phyloP scores from a whole-genome alignment of 495 filamentous ascomycete species.

The Podospora pseudopauciseta region DNA sequence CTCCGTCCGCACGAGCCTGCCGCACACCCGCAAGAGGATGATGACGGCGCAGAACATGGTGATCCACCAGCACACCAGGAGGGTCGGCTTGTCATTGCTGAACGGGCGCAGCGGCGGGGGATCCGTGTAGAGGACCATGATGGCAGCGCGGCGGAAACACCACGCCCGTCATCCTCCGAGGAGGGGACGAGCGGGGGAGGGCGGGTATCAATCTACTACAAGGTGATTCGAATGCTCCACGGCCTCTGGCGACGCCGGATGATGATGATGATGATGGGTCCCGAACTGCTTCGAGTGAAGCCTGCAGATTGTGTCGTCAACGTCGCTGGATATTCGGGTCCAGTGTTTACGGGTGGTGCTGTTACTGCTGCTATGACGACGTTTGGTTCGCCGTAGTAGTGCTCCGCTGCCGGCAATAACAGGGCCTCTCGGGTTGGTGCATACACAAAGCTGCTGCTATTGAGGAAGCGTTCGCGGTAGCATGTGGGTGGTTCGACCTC shows the following conservation, averaged over 20 bases:
- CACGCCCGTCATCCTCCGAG: conserved; percentile 59
- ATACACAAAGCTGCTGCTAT: conserved; percentile 17
- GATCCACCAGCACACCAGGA: conserved; percentile 94
- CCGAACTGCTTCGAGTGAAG: background rate
- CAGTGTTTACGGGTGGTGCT: background rate
- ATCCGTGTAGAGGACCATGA: conserved; percentile 52
- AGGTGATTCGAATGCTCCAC: background rate
- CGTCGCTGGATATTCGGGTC: background rate
- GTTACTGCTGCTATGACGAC: conserved; percentile 24
- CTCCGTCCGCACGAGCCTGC: conserved; percentile 78
- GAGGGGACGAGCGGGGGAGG: conserved; percentile 53
- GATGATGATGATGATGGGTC: background rate
- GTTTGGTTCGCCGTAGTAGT: conserved; percentile 18
- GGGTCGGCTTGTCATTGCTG: conserved; percentile 65
- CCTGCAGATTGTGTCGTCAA: background rate
- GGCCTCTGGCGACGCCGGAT: background rate
- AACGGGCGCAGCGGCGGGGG: conserved; percentile 57
- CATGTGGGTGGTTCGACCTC: conserved; percentile 13
- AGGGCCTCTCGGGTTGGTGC: conserved; percentile 14
- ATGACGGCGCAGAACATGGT: conserved; percentile 76
- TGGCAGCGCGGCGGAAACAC: conserved; percentile 21
- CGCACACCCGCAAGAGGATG: conserved; percentile 70
- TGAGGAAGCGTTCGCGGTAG: background rate
- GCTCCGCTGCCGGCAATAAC: conserved; percentile 19
- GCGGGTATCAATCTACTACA: background rate